These are phyloP conservation scores for Moesziomyces aphidis DNA, from an alignment of 1,284 basidiomycete genomes.

Conservation along the genomic window DNA sequence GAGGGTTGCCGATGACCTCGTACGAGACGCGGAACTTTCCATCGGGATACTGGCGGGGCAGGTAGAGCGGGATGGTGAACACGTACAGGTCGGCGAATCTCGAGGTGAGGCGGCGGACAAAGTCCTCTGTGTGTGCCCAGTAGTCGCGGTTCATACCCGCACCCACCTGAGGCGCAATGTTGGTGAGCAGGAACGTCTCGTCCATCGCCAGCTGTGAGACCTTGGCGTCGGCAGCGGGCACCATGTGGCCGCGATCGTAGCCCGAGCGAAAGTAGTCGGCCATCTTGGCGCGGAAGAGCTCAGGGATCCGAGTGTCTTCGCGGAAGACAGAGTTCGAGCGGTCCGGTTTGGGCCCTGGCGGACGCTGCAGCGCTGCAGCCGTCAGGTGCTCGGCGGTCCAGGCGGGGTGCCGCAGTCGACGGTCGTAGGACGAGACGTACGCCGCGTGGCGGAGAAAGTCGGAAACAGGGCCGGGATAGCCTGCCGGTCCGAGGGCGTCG, in stretches of 20 bases:
- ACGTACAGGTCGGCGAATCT: constrained; percentile 94
- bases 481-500: constrained; percentile 39
- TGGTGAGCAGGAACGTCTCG: constrained; percentile 93
- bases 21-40: constrained; percentile 94
- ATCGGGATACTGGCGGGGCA: constrained; percentile 84
- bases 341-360: constrained; percentile 69
- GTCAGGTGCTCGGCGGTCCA: constrained; percentile 97
- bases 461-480: constrained; percentile 77
- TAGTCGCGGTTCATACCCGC: constrained; percentile 97
- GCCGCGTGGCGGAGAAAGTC: constrained; percentile 83
- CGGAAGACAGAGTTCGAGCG: constrained; percentile 76
- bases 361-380: constrained; percentile 71
- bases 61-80: constrained; percentile 97
- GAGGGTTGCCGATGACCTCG: constrained; percentile 88
- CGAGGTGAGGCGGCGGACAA: constrained; percentile 87
- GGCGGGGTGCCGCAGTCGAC: constrained; percentile 86
- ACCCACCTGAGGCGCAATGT: constrained; percentile 98
- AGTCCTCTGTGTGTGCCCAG: constrained; percentile 78
- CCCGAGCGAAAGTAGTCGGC: constrained; percentile 85
- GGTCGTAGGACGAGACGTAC: constrained; percentile 90
- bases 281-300: constrained; percentile 83
- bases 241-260: constrained; percentile 95
- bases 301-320: constrained; percentile 85
- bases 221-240: constrained; percentile 96
- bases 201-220: constrained; percentile 91